Conservation (phyloP, 2,329 filamentous ascomycete genomes). For the Ploettnerulaceae sp. region DNA sequence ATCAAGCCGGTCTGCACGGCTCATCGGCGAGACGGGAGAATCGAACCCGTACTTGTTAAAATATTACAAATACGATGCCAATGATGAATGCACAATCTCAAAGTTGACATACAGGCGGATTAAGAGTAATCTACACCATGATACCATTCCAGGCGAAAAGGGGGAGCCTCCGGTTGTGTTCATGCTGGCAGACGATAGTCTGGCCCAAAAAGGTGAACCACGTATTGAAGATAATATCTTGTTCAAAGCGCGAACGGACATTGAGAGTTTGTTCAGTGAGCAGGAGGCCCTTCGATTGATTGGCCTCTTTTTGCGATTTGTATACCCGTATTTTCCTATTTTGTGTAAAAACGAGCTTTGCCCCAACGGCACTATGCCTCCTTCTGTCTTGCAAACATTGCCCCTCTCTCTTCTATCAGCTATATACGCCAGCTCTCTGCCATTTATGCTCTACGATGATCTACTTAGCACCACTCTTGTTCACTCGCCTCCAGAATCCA, state of each 20-base stretch:
- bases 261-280: constrained; percentile 30
- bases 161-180: constrained; percentile 32
- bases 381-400: constrained; percentile 33
- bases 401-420: constrained; percentile 38
- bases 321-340: constrained; percentile 42
- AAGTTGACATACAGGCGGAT: constrained; percentile 33
- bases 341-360: constrained; percentile 36
- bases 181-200: constrained; percentile 32
- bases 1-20: constrained; percentile 26
- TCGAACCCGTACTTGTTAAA: constrained; percentile 32
- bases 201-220: constrained; percentile 32
- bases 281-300: constrained; percentile 37
- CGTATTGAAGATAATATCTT: constrained; percentile 30
- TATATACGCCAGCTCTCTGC: constrained; percentile 41
- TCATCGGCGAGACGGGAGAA: constrained; percentile 34
- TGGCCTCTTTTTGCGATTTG: constrained; percentile 39
- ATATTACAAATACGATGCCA: constrained; percentile 31
- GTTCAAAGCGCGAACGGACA: constrained; percentile 26
- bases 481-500: constrained; percentile 30
- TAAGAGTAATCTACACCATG: constrained; percentile 20
- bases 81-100: constrained; percentile 33
- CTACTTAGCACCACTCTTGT: constrained; percentile 32
- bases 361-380: constrained; percentile 24
- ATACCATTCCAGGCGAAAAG: constrained; percentile 23
- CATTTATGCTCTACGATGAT: constrained; percentile 42